Conservation (phyloP, 495 filamentous ascomycete genomes). For the Penicillium bovifimosum region DNA sequence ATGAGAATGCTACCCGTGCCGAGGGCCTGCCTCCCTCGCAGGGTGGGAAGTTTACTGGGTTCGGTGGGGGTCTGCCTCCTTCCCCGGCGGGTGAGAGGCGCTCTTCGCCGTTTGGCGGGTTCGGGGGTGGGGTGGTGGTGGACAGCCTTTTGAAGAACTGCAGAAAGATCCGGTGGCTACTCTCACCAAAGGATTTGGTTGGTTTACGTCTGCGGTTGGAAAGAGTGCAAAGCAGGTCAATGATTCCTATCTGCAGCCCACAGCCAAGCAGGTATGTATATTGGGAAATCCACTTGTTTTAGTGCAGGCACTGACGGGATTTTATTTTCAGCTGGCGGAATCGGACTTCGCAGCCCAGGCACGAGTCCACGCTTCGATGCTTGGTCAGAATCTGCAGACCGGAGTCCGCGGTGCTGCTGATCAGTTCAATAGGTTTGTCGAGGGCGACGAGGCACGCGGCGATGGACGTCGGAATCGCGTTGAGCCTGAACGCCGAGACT, state of each 20-base stretch:
- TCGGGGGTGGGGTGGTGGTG: constrained; percentile 28
- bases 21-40: constrained; percentile 74
- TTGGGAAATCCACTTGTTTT: not conserved
- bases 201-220: constrained; percentile 80
- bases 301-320: not conserved
- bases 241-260: constrained; percentile 83
- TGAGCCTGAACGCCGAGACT: constrained; percentile 70
- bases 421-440: constrained; percentile 76
- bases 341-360: constrained; percentile 86
- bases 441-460: constrained; percentile 47
- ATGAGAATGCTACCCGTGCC: constrained; percentile 69
- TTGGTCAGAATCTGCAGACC: constrained; percentile 58
- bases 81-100: constrained; percentile 26
- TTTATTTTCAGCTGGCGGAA: constrained; percentile 58
- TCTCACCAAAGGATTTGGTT: constrained; percentile 87
- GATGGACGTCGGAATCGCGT: constrained; percentile 15
- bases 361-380: constrained; percentile 58
- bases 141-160: constrained; percentile 73
- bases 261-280: constrained; percentile 68
- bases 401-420: constrained; percentile 69
- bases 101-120: constrained; percentile 24
- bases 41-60: constrained; percentile 87
- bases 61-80: constrained; percentile 63
- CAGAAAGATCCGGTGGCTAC: constrained; percentile 87
- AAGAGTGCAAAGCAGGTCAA: constrained; percentile 87